phyloP scores from a whole-genome alignment of 352 stramenopile species.

The Pythium phragmitis region DNA sequence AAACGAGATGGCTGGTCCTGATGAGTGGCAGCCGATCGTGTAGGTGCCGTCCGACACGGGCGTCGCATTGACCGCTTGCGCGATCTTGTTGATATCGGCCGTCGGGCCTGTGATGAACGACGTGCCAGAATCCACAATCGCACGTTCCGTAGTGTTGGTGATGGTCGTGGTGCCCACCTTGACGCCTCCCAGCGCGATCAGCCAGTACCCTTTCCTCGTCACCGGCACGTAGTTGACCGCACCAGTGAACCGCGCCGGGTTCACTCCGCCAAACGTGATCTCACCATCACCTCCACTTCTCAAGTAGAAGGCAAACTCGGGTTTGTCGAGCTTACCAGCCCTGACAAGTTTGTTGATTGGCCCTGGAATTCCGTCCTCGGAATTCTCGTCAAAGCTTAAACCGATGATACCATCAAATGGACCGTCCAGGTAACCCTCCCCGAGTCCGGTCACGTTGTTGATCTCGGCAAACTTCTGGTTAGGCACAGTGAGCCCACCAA shows the following conservation, averaged over 20 bases:
- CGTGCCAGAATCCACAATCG: constrained; percentile 96
- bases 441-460: no score
- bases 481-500: background rate
- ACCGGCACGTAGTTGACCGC: constrained; percentile 90
- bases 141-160: constrained; percentile 43
- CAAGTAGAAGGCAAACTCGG: no score
- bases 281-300: no score
- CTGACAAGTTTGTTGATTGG: no score
- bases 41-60: constrained; percentile 77
- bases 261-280: constrained; percentile 45
- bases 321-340: no score
- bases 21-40: constrained; percentile 89
- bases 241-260: constrained; percentile 92
- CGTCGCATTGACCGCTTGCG: constrained; percentile 81
- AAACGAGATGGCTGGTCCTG: constrained; percentile 92
- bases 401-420: no score
- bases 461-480: background rate
- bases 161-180: constrained; percentile 37
- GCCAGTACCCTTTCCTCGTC: constrained; percentile 63
- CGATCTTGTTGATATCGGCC: constrained; percentile 85
- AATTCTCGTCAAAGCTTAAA: no score
- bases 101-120: constrained; percentile 93
- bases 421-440: no score
- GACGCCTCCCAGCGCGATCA: constrained; percentile 67
- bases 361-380: no score